Conservation (phyloP, 352 stramenopile genomes). For the Globisporangium mamillatum region DNA sequence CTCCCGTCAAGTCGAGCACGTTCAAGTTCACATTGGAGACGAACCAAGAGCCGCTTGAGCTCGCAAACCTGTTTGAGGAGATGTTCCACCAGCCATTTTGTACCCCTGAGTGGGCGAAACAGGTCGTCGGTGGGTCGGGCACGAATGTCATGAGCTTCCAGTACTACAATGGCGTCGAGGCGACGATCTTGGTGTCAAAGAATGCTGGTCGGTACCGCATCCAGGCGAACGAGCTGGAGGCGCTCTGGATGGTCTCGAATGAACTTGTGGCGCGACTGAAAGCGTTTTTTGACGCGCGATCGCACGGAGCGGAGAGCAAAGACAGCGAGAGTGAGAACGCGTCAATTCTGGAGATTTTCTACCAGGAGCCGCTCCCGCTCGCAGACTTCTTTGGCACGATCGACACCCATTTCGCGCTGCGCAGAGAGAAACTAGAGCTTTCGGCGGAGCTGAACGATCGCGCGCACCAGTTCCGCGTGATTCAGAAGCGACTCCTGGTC, state of each 20-base stretch:
- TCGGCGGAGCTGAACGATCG: slow-evolving; percentile 77
- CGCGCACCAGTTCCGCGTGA: slow-evolving; percentile 84
- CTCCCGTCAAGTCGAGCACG: slow-evolving; percentile 72
- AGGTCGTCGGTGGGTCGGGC: slow-evolving; percentile 49
- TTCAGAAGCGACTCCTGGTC: slow-evolving; percentile 89
- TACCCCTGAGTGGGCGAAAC: slow-evolving; percentile 66
- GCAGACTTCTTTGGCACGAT: slow-evolving; percentile 87
- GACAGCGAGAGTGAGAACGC: slow-evolving; percentile 23
- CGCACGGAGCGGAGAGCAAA: slow-evolving; percentile 4
- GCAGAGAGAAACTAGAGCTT: slow-evolving; percentile 62
- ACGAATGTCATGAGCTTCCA: slow-evolving; percentile 87
- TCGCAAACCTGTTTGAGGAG: slow-evolving; percentile 81
- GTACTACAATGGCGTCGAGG: slow-evolving; percentile 84
- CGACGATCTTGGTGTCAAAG: slow-evolving; percentile 89
- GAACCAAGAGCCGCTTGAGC: slow-evolving; percentile 72
- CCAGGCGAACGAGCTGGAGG: slow-evolving; percentile 80
- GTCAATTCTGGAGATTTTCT: slow-evolving; percentile 56
- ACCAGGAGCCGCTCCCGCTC: slow-evolving; percentile 80
- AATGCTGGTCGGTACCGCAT: slow-evolving; percentile 86
- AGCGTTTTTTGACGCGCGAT: slow-evolving; percentile 32
- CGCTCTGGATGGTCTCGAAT: slow-evolving; percentile 75
- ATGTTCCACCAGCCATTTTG: slow-evolving; percentile 80
- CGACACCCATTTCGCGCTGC: slow-evolving; percentile 78
- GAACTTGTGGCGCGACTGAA: slow-evolving; percentile 71
- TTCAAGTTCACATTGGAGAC: slow-evolving; percentile 90